These are phyloP conservation scores for Thalassiosira sp. DNA, from an alignment of 352 stramenopile species.

Conservation along the genomic window DNA sequence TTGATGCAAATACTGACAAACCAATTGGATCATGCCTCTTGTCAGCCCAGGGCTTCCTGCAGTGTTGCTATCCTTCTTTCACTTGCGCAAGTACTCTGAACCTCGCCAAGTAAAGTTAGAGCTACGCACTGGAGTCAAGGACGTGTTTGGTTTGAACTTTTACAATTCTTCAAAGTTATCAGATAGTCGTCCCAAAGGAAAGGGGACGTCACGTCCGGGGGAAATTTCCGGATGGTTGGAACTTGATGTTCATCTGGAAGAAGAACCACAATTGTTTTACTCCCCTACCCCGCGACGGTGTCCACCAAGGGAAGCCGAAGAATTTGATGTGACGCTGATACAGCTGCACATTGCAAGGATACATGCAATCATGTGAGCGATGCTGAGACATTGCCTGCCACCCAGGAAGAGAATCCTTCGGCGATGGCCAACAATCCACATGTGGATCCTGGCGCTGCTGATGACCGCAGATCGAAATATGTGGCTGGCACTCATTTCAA, in stretches of 20 bases:
- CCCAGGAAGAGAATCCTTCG: no score
- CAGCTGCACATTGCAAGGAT: constrained; percentile 78
- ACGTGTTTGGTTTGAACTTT: constrained; percentile 72
- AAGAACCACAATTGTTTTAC: constrained; percentile 72
- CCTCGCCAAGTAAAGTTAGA: constrained; percentile 56
- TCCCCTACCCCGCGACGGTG: constrained; percentile 52
- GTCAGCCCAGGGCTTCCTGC: constrained; percentile 71
- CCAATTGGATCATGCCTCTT: constrained; percentile 68
- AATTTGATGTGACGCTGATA: constrained; percentile 74
- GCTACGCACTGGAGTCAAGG: constrained; percentile 67
- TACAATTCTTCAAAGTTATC: constrained; percentile 59
- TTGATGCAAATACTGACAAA: constrained; percentile 76
- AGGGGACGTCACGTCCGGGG: constrained; percentile 38
- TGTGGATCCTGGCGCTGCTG: no score
- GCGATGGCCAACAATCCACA: no score
- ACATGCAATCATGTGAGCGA: no score
- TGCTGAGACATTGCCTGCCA: no score
- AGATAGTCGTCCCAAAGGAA: constrained; percentile 22
- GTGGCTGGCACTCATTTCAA: not conserved
- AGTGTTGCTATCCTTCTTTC: constrained; percentile 64
- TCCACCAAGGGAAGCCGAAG: constrained; percentile 52
- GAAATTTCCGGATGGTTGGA: constrained; percentile 78
- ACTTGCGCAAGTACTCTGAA: constrained; percentile 43
- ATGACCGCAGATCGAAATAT: no score
- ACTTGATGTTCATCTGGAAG: constrained; percentile 67